These are phyloP conservation scores for Saccharomycopsis sp. DNA, from an alignment of 805 yeast genomes.

Conservation along the genomic window DNA sequence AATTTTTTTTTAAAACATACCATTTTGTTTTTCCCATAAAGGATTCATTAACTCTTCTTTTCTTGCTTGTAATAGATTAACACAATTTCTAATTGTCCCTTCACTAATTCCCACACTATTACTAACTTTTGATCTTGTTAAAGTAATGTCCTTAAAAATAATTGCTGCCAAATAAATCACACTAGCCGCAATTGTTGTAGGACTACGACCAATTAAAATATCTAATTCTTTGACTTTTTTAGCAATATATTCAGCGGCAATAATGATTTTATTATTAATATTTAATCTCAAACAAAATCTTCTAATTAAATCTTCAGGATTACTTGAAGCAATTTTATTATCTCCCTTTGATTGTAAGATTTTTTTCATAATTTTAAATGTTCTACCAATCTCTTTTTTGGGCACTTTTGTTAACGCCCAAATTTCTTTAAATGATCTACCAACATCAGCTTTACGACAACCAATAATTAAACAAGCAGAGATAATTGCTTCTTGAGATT, in stretches of 20 bases:
- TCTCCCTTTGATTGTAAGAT: conserved; percentile 34
- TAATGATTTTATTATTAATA: conserved; percentile 69
- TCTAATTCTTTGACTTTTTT: conserved; percentile 84
- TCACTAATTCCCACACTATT: conserved; percentile 94
- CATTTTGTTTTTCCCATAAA: too few relatives aligned
- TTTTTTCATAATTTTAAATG: conserved; percentile 76
- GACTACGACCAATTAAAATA: conserved; percentile 90
- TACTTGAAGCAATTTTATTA: conserved; percentile 64
- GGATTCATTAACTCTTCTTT: too few relatives aligned
- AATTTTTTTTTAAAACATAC: too few relatives aligned
- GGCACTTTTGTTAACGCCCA: conserved; percentile 93
- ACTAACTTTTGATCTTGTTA: conserved; percentile 71
- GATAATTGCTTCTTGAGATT: conserved; percentile 87
- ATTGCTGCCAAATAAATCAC: conserved; percentile 88
- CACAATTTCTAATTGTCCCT: conserved; percentile 91
- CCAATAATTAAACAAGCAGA: conserved; percentile 94
- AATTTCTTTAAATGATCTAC: conserved; percentile 90
- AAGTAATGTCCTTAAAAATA: conserved; percentile 68
- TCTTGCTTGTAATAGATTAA: conserved; percentile 65
- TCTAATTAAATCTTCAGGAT: conserved; percentile 89
- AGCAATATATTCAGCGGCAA: conserved; percentile 90
- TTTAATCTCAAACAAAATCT: conserved; percentile 95
- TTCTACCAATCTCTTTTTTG: conserved; percentile 86
- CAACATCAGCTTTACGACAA: conserved; percentile 86
- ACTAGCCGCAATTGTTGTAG: conserved; percentile 95